phyloP scores from a whole-genome alignment of 176 grass and related monocot genomes.

The Aegilops tauschii region DNA sequence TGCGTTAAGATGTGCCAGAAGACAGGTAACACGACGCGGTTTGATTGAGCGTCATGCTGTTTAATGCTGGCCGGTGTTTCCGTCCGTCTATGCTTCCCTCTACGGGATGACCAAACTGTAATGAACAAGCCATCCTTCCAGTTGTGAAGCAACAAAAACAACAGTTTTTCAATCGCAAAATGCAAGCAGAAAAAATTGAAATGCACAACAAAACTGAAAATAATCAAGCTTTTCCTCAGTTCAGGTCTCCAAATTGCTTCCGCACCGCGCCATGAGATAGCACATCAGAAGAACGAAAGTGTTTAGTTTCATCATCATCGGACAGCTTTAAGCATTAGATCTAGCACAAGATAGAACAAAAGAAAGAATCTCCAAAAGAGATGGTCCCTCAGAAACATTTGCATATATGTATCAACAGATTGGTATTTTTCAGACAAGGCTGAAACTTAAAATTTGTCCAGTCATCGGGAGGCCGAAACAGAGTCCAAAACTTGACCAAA shows the following conservation, averaged over 20 bases:
- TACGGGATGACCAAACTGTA: slow-evolving; percentile 31
- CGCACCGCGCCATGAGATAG: slow-evolving; percentile 26
- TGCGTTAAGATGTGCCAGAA: slow-evolving; percentile 25
- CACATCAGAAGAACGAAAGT: slow-evolving; percentile 50
- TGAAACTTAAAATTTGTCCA: slow-evolving; percentile 43
- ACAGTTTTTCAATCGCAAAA: too few relatives aligned
- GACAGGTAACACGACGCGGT: slow-evolving; percentile 46
- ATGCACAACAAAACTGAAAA: too few relatives aligned
- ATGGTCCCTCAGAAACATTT: slow-evolving; percentile 36
- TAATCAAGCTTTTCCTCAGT: slow-evolving; percentile 24
- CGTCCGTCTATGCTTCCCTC: slow-evolving; percentile 47
- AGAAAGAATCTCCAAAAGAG: not conserved
- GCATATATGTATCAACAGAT: slow-evolving; percentile 28
- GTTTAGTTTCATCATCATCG: slow-evolving; percentile 37
- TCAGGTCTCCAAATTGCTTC: slow-evolving; percentile 47
- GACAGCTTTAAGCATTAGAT: not conserved
- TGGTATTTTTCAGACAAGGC: slow-evolving; percentile 49
- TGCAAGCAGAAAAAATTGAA: too few relatives aligned
- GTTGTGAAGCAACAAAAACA: slow-evolving; percentile 36
- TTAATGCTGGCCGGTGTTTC: slow-evolving; percentile 43
- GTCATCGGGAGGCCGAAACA: slow-evolving; percentile 11
- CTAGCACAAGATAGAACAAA: not conserved
- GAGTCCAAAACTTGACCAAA: not conserved
- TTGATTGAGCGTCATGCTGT: slow-evolving; percentile 30
- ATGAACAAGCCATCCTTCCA: slow-evolving; percentile 37